Evolutionary conservation across 176 grass and related monocot species (phyloP).

Genomic region (Poa pratensis): DNA sequence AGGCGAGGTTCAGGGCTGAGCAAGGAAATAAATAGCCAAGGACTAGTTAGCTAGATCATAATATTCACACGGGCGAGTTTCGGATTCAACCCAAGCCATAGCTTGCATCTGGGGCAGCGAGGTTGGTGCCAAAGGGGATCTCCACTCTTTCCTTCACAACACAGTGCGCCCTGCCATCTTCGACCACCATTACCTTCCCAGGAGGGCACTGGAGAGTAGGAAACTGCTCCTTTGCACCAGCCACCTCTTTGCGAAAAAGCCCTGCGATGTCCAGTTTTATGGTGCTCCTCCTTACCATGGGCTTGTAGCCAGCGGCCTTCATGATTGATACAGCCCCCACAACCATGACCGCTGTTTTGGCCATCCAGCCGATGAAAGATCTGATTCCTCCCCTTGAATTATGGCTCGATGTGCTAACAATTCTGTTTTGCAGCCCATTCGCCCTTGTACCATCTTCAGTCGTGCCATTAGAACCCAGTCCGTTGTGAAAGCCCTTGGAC

Average conservation of each 20-base stretch:
- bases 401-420: background rate
- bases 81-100: conserved; percentile 73
- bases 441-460: background rate
- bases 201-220: conserved; percentile 52
- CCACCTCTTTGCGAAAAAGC: conserved; percentile 31
- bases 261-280: conserved; percentile 38
- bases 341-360: conserved; percentile 67
- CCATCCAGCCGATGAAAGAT: conserved; percentile 69
- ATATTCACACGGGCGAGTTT: conserved; percentile 28
- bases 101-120: conserved; percentile 58
- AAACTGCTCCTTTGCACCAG: background rate
- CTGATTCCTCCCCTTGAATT: conserved; percentile 39
- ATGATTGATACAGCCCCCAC: conserved; percentile 59
- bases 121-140: conserved; percentile 62
- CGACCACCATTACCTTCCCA: conserved; percentile 65
- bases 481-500: conserved; percentile 40
- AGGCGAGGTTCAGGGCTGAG: background rate
- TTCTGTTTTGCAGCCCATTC: conserved; percentile 28
- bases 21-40: background rate
- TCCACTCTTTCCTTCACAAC: conserved; percentile 83
- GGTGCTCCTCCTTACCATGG: conserved; percentile 31
- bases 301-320: conserved; percentile 64
- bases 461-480: background rate
- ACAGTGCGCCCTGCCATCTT: conserved; percentile 66
- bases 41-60: conserved; percentile 32